phyloP scores from a whole-genome alignment of 2,329 filamentous ascomycete genomes.

The Arachnomyces sp. region DNA sequence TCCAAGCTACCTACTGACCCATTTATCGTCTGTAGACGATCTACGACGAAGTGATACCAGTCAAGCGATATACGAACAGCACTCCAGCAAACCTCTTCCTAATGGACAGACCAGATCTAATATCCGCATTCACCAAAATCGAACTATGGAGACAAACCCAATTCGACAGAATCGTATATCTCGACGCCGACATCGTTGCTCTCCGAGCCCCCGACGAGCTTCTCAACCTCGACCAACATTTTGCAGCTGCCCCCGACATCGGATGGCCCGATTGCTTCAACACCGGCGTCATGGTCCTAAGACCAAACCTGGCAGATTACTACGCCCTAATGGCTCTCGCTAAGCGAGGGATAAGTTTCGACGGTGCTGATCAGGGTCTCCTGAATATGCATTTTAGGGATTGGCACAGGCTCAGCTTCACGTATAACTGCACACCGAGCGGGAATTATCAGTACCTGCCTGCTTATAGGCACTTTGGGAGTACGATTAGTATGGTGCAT shows the following conservation, averaged over 20 bases:
- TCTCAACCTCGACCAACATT: slow-evolving; percentile 56
- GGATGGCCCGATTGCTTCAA: slow-evolving; percentile 99
- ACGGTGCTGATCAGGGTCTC: slow-evolving; percentile 91
- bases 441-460: slow-evolving; percentile 96
- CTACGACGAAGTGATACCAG: slow-evolving; percentile 82
- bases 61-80: slow-evolving; percentile 68
- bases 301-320: slow-evolving; percentile 79
- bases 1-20: slow-evolving; percentile 14
- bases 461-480: slow-evolving; percentile 87
- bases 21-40: slow-evolving; percentile 48
- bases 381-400: slow-evolving; percentile 88
- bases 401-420: slow-evolving; percentile 84
- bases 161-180: slow-evolving; percentile 85
- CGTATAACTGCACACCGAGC: slow-evolving; percentile 94
- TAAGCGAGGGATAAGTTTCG: slow-evolving; percentile 81
- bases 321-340: slow-evolving; percentile 78
- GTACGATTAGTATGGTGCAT: slow-evolving; percentile 80
- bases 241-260: slow-evolving; percentile 79
- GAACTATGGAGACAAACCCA: slow-evolving; percentile 85
- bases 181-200: slow-evolving; percentile 90
- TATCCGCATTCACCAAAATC: slow-evolving; percentile 94
- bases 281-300: slow-evolving; percentile 89
- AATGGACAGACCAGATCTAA: slow-evolving; percentile 84
- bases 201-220: slow-evolving; percentile 88
- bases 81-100: slow-evolving; percentile 75